Conservation (phyloP, 805 yeast genomes). For the Yarrowia bubula region DNA sequence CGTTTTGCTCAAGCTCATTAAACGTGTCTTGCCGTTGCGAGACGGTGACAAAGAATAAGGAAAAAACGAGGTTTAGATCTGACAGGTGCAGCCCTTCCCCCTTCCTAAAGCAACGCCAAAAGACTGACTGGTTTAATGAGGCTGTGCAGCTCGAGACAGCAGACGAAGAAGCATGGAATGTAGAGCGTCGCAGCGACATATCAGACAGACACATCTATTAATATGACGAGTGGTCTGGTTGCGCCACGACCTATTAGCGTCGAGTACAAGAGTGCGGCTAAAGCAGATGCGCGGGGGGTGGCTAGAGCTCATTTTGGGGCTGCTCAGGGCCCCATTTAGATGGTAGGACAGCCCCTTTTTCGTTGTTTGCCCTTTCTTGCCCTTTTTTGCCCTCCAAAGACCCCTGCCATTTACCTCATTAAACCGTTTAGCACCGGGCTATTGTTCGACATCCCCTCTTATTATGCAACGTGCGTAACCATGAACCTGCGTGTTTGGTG, state of each 20-base stretch:
- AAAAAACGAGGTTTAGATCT: background rate
- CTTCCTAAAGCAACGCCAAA: background rate
- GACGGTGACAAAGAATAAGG: background rate
- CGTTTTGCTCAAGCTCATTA: background rate
- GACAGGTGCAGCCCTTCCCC: background rate
- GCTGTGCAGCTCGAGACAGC: background rate
- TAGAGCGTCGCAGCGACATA: background rate
- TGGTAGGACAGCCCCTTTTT: too few species aligned
- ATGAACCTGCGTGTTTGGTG: conserved; percentile 22
- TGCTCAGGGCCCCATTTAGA: background rate
- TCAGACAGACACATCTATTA: background rate
- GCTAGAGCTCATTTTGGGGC: background rate
- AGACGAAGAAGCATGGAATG: background rate
- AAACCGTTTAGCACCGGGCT: conserved; percentile 8
- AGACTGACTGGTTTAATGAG: background rate
- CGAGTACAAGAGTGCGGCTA: too few species aligned
- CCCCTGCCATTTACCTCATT: background rate
- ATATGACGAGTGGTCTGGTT: background rate
- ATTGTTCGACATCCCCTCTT: conserved; percentile 15
- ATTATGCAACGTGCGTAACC: conserved; percentile 21
- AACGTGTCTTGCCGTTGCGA: background rate
- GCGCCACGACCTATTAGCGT: too few species aligned
- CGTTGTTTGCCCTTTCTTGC: too few species aligned
- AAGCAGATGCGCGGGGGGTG: too few species aligned
- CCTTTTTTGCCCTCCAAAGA: background rate